Conservation (phyloP, 768 basidiomycete genomes). For the Agrocybe praecox region DNA sequence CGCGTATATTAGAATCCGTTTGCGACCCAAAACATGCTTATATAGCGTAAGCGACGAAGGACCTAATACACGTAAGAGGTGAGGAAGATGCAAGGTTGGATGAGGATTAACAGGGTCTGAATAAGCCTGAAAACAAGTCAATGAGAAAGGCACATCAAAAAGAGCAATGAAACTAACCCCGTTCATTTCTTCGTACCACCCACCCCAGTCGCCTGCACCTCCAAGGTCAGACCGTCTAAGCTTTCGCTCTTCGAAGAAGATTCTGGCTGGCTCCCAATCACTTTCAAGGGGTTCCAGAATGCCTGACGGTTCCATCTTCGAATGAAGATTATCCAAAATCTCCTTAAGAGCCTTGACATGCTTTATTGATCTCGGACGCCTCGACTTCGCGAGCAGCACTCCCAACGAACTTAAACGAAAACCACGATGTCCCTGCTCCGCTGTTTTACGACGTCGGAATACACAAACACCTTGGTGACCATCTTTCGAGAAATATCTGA, state of each 20-base stretch:
- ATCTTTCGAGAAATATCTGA: constrained; percentile 75
- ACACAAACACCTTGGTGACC: constrained; percentile 72
- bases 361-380: constrained; percentile 73
- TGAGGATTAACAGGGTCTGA: constrained; percentile 32
- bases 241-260: constrained; percentile 69
- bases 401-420: constrained; percentile 81
- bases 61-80: constrained; percentile 75
- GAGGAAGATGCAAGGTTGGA: constrained; percentile 74
- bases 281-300: constrained; percentile 49
- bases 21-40: constrained; percentile 76
- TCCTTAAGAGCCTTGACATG: constrained; percentile 68
- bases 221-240: constrained; percentile 50
- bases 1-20: constrained; percentile 79
- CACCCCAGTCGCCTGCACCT: constrained; percentile 62
- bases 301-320: constrained; percentile 47
- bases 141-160: not conserved
- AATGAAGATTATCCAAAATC: constrained; percentile 57
- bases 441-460: constrained; percentile 68
- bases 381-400: constrained; percentile 66
- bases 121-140: constrained; percentile 21
- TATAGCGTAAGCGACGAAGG: constrained; percentile 79
- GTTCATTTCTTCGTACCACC: constrained; percentile 71
- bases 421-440: constrained; percentile 75
- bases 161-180: constrained; percentile 35
- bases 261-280: constrained; percentile 64